phyloP scores from a whole-genome alignment of 768 basidiomycete genomes.

The Mycena metata region DNA sequence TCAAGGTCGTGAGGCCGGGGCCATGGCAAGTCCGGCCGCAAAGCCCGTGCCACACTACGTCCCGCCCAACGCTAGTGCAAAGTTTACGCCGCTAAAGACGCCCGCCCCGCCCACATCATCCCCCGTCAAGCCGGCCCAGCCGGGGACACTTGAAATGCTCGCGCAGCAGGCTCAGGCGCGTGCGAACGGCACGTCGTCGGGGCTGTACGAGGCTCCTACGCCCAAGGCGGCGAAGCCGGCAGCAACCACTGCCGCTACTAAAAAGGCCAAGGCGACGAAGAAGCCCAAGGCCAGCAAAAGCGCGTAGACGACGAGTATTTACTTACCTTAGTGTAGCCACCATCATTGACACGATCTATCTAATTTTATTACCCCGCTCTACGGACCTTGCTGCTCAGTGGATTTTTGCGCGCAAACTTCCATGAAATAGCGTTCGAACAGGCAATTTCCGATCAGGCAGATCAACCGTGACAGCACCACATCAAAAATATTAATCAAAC shows the following conservation, averaged over 20 bases:
- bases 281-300: conserved; percentile 2
- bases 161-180: conserved; percentile 24
- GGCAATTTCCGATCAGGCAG: too few species aligned
- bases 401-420: too few species aligned
- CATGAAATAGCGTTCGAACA: too few species aligned
- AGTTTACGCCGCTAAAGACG: background rate
- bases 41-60: conserved; percentile 7
- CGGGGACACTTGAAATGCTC: conserved; percentile 8
- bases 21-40: background rate
- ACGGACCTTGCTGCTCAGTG: too few species aligned
- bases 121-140: background rate
- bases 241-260: background rate
- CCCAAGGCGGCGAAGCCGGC: conserved; percentile 1
- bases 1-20: background rate
- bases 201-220: conserved; percentile 18
- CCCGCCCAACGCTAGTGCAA: conserved; percentile 4
- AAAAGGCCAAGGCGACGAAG: background rate
- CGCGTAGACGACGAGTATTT: background rate
- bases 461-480: too few species aligned
- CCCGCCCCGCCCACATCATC: background rate
- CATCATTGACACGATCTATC: too few species aligned
- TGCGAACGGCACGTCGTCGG: background rate
- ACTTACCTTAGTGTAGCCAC: too few species aligned
- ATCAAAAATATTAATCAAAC: too few species aligned
- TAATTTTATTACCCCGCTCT: too few species aligned